These are phyloP conservation scores for Mycena capillaripes DNA, from an alignment of 768 basidiomycete genomes.

Conservation along the genomic window DNA sequence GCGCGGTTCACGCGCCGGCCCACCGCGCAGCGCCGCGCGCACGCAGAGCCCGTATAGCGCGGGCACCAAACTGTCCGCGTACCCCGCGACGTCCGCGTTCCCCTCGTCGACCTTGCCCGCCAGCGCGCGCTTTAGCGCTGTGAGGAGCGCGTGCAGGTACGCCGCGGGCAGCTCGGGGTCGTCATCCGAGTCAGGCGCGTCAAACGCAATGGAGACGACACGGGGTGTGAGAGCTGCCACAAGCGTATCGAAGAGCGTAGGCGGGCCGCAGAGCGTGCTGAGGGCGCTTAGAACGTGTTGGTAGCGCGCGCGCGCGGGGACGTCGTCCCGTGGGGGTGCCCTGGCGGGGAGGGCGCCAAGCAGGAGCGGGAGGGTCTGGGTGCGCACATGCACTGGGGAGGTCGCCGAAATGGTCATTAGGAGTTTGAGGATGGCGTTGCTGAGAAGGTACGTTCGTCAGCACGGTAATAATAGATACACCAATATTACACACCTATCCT, in stretches of 20 bases:
- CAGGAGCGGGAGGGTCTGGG: constrained; percentile 85
- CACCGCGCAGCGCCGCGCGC: constrained; percentile 54
- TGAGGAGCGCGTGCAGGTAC: constrained; percentile 88
- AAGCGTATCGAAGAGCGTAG: constrained; percentile 87
- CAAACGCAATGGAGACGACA: constrained; percentile 53
- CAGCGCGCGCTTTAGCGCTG: constrained; percentile 75
- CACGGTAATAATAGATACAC: not conserved
- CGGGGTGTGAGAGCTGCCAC: constrained; percentile 84
- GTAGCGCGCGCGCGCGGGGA: constrained; percentile 69
- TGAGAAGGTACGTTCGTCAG: constrained; percentile 45
- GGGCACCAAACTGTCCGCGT: constrained; percentile 82
- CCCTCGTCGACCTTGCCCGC: constrained; percentile 57
- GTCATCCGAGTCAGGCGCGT: constrained; percentile 44
- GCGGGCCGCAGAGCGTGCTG: constrained; percentile 77
- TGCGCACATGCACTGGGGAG: constrained; percentile 76
- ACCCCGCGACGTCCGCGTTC: constrained; percentile 84
- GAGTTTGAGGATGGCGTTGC: constrained; percentile 71
- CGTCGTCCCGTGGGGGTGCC: constrained; percentile 69
- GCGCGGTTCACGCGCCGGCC: constrained; percentile 58
- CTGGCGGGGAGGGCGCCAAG: constrained; percentile 81
- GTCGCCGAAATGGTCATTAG: constrained; percentile 71
- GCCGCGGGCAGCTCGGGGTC: constrained; percentile 74
- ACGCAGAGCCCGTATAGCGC: constrained; percentile 76
- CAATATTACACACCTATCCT: constrained; percentile 60
- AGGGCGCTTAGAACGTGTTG: constrained; percentile 80